Percentiles rank a stretch among this genome's conserved stretches.
Evolutionary conservation across 306 rosid species (phyloP).

Genomic region (Quercus robur): DNA sequence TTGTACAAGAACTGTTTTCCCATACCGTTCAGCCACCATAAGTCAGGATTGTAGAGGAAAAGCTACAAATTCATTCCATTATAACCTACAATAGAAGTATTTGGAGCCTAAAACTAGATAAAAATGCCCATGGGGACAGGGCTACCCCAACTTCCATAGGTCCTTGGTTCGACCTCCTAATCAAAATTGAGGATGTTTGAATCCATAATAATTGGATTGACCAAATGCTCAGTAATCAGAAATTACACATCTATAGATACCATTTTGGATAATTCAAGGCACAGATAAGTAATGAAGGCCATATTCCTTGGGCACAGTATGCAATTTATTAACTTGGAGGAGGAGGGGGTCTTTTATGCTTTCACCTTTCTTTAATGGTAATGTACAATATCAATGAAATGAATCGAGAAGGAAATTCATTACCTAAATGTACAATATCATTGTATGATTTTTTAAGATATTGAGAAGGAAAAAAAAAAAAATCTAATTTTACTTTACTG

Average conservation of each 20-base stretch:
- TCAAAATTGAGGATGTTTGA: background rate
- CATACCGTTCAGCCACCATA: conserved; percentile 99
- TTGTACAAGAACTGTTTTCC: conserved; percentile 80
- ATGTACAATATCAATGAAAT: background rate
- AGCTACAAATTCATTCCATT: conserved; percentile 52
- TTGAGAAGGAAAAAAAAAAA: background rate
- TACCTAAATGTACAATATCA: background rate
- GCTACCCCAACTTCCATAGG: no score
- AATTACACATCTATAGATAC: background rate
- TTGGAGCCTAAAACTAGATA: conserved; percentile 5
- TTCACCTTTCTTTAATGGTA: background rate
- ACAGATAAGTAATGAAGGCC: background rate
- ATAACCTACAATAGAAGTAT: conserved; percentile 16
- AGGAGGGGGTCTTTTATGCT: background rate
- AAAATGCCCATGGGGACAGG: background rate
- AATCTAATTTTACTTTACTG: background rate
- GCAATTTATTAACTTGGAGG: background rate
- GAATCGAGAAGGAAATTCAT: background rate
- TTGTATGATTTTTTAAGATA: background rate
- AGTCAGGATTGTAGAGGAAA: conserved; percentile 73
- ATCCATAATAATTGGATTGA: conserved; percentile 15
- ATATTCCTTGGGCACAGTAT: background rate
- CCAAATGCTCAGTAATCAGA: conserved; percentile 12
- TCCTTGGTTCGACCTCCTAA: no score
- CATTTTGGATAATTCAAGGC: background rate